Evolutionary conservation across 768 basidiomycete species (phyloP).

Genomic region (Floccularia luteovirens): DNA sequence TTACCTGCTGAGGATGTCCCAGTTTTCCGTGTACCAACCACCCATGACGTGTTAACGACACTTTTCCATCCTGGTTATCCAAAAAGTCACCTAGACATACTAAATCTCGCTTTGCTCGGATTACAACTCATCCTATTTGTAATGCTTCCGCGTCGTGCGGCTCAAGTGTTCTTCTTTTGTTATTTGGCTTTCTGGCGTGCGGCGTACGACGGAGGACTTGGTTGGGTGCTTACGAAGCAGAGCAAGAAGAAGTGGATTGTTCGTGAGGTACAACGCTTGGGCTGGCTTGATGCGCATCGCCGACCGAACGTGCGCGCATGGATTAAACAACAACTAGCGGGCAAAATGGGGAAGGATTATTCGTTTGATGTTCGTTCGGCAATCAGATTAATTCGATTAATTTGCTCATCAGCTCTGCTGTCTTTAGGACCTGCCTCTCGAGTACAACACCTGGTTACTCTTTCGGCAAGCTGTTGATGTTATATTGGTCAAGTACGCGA

Average conservation of each 20-base stretch:
- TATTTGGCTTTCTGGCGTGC: constrained; percentile 93
- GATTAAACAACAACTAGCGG: constrained; percentile 80
- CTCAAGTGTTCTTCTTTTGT: constrained; percentile 69
- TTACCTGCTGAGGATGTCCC: not conserved
- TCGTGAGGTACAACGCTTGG: constrained; percentile 62
- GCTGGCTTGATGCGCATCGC: constrained; percentile 81
- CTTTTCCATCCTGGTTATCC: constrained; percentile 77
- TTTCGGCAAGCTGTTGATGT: constrained; percentile 96
- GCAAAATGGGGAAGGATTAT: constrained; percentile 94
- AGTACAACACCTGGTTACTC: constrained; percentile 95
- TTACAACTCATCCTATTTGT: constrained; percentile 73
- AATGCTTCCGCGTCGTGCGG: constrained; percentile 44
- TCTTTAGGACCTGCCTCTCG: constrained; percentile 72
- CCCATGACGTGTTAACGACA: constrained; percentile 82
- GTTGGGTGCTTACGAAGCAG: constrained; percentile 91
- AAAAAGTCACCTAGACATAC: constrained; percentile 83
- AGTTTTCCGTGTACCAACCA: constrained; percentile 94
- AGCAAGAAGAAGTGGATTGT: constrained; percentile 96
- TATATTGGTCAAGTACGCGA: constrained; percentile 85
- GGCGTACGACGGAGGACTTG: constrained; percentile 89
- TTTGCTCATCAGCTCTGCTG: constrained; percentile 2
- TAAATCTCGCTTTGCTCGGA: constrained; percentile 76
- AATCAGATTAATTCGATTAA: constrained; percentile 2
- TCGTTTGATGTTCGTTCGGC: constrained; percentile 70
- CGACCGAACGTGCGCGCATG: constrained; percentile 62